Percentiles rank a stretch among this genome's conserved stretches.
phyloP scores from a whole-genome alignment of 2,329 filamentous ascomycete species.

The Colletotrichum australisinense region DNA sequence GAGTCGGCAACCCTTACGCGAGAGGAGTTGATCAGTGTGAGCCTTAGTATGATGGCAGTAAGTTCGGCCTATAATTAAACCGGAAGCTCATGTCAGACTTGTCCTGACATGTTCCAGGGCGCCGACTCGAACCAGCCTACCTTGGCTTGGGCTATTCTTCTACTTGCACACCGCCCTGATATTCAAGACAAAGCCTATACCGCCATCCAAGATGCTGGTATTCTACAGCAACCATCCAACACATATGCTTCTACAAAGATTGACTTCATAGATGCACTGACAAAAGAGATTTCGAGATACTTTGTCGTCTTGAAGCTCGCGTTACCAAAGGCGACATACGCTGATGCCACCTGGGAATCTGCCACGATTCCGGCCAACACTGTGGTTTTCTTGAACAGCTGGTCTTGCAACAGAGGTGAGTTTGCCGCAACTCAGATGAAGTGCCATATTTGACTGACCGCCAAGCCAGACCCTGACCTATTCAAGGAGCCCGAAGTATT shows the following conservation, averaged over 20 bases:
- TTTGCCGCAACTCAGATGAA: background rate
- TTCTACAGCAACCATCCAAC: constrained; percentile 7
- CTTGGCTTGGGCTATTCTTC: constrained; percentile 42
- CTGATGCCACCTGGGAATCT: constrained; percentile 39
- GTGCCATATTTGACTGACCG: background rate
- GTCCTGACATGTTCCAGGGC: constrained; percentile 6
- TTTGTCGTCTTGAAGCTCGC: constrained; percentile 75
- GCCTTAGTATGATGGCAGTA: constrained; percentile 61
- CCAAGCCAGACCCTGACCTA: constrained; percentile 61
- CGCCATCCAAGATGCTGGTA: constrained; percentile 47
- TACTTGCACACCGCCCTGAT: constrained; percentile 42
- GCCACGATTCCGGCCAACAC: constrained; percentile 66
- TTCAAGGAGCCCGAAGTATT: constrained; percentile 75
- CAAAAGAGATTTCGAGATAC: constrained; percentile 73
- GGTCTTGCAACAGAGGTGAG: constrained; percentile 43
- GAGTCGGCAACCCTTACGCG: constrained; percentile 14
- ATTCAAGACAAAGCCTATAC: constrained; percentile 42
- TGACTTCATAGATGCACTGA: constrained; percentile 72
- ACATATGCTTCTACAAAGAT: constrained; percentile 60
- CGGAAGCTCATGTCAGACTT: background rate
- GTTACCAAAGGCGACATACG: constrained; percentile 63
- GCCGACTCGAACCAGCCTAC: constrained; percentile 44
- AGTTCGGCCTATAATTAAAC: background rate
- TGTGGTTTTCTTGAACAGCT: constrained; percentile 43
- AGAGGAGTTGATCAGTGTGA: constrained; percentile 18